These are phyloP conservation scores for Dicorynia guianensis DNA, from an alignment of 306 rosid species.

Conservation along the genomic window DNA sequence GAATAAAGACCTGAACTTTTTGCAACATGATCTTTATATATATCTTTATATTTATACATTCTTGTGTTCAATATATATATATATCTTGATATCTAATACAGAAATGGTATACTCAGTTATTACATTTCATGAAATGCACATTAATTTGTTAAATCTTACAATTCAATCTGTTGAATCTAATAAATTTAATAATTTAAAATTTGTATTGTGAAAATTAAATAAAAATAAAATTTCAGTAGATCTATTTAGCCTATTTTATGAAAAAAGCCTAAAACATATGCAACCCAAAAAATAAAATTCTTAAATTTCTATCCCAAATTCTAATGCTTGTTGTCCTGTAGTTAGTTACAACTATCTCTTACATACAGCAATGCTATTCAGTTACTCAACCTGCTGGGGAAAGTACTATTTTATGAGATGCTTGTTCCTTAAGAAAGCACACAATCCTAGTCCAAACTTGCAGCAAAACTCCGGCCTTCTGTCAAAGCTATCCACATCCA, in stretches of 20 bases:
- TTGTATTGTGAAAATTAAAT: no score
- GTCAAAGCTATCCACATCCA: background rate
- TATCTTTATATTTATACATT: no score
- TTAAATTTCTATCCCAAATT: background rate
- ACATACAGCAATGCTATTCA: background rate
- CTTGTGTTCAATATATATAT: no score
- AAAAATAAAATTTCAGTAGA: no score
- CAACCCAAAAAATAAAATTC: no score
- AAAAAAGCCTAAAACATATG: no score
- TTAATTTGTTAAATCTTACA: no score
- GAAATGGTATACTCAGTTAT: no score
- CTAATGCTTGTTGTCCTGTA: background rate
- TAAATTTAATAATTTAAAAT: no score
- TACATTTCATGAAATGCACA: no score
- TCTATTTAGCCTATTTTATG: no score
- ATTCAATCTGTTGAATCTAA: no score
- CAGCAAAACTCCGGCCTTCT: background rate
- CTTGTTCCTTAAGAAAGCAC: background rate
- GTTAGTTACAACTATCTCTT: background rate
- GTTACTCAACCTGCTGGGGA: background rate
- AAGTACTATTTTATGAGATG: background rate
- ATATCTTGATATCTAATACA: background rate
- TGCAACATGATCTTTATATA: constrained; percentile 7
- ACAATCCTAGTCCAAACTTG: background rate
- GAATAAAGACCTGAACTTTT: constrained; percentile 24